Evolutionary conservation across 2,329 filamentous ascomycete species (phyloP), one percentile per base, ranked within the genome.

Genomic region (Dothiorella sarmentorum): DNA sequence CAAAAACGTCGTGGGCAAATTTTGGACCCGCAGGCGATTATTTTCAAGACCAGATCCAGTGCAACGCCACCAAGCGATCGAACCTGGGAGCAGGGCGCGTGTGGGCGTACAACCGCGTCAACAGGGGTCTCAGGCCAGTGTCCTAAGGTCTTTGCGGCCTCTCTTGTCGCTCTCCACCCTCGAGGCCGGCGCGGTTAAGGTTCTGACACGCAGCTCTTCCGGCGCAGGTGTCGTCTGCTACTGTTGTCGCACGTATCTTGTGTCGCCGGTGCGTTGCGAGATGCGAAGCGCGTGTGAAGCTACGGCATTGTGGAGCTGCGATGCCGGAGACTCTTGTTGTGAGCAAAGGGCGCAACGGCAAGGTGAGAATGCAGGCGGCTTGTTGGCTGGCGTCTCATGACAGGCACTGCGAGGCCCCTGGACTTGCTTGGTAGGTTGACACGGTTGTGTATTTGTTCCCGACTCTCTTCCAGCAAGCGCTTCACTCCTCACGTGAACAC

Each of bases 1-100:
- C 55, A 57, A 47, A 45, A 57, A 57, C 55, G 55, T 35, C 55
- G 42, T 18, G 38, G 42, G 55, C 55, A 47, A 57, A 47, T 57
- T 57, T n/a, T 29, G 26, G 55, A 40, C 33, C 24, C 35, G 55
- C 42, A 38, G 18, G 27, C 43, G 55, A 47, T 47, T 22, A 13
- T 38, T 37, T 20, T 37, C 20, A 22, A 45, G 55, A 26, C 53
- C 27, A 33, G 15, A 43, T 24, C 53, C 20, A 52, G 11, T 24
- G 11, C 7, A 40, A 27, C 35, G 49, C 49, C 37, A 53, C 49
- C 10, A n/a, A 31, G 29, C 42, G 20, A 15, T 15, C 24, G 31
- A 37, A 57, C 42, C 38, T 56, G 55, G 40, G 15, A 45, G 29
- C 40, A 57, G 53, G 43, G 38, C 22, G 42, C 15, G 17, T 29